phyloP scores from a whole-genome alignment of 2,329 filamentous ascomycete genomes.

The Diplodia intermedia region DNA sequence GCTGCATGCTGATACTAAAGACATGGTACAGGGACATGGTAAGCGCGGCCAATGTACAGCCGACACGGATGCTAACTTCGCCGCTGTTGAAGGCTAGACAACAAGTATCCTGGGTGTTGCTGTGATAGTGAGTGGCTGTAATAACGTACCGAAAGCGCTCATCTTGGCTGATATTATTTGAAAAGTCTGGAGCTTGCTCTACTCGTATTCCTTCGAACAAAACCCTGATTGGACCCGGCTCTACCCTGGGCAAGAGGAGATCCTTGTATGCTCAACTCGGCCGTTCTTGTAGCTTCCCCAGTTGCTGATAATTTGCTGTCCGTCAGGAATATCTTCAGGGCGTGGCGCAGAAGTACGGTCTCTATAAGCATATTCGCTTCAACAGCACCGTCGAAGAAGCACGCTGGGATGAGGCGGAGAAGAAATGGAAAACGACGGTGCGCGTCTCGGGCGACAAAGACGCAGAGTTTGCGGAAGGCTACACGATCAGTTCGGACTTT shows the following conservation, averaged over 20 bases:
- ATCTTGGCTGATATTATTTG: not conserved
- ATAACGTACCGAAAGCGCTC: not conserved
- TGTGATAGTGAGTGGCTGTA: conserved; percentile 53
- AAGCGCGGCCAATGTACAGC: not conserved
- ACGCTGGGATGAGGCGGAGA: conserved; percentile 61
- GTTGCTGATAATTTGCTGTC: not conserved
- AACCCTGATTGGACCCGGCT: conserved; percentile 65
- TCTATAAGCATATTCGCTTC: conserved; percentile 65
- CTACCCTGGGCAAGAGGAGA: conserved; percentile 67
- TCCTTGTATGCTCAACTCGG: conserved; percentile 50
- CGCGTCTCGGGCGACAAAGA: conserved; percentile 61
- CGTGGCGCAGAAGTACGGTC: conserved; percentile 61
- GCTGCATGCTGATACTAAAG: conserved; percentile 3
- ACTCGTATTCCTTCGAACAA: conserved; percentile 67
- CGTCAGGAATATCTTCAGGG: conserved; percentile 58
- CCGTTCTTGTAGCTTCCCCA: not conserved
- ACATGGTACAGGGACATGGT: conserved; percentile 12
- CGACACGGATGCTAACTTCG: not conserved
- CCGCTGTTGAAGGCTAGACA: conserved; percentile 49
- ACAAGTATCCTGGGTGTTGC: conserved; percentile 64
- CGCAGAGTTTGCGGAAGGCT: conserved; percentile 59
- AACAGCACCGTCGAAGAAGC: conserved; percentile 61
- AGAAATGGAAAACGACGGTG: conserved; percentile 60
- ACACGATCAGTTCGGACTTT: conserved; percentile 63
- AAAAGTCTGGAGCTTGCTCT: conserved; percentile 60